Base-by-base conservation (phyloP, 768 basidiomycete species). In the Mycena capillaripes region DNA sequence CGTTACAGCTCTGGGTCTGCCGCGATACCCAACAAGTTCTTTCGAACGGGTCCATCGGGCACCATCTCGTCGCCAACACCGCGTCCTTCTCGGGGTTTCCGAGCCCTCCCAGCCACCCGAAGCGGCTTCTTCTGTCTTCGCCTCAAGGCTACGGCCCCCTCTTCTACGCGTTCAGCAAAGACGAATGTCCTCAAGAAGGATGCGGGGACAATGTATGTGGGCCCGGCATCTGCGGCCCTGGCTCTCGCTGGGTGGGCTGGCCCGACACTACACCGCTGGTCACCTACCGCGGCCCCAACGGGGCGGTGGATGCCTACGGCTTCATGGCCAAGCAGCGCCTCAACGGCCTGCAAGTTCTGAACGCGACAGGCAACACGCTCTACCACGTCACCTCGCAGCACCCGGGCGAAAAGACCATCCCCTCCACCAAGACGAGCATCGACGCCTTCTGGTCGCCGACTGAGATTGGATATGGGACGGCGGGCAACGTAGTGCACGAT, bases 221-320 rank as follows among this genome's bases (percentile, higher is more conserved):
- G 2, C 44, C 52, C n/a, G 65, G 65, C 3, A 6, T 57, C 6
- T 73, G 72, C 40, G 42, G 36, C 16, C 58, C 61, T n/a, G 68
- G 68, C 10, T 48, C 58, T 5, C 67, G 72, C 11, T 73, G 72
- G 72, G 68, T 73, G 11, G 72, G 72, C 16, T 73, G 72, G 68
- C 72, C 72, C 8, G 58, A 73, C 44, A 73, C 72, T 7, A 69
- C 46, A 9, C 72, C 72, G n/a, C 63, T 65, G 6, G 64, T 71
- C 48, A 40, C 58, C 40, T 38, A 40, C 42, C 38, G 46, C 6
- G 58, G 30, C 9, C n/a, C 32, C 2, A 21, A 17, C 40, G 70
- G 64, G 0, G 30, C 6, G 19, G 66, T 66, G 11, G 59, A 60
- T 21, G 66, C 67, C 3, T 69, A 66, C 53, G 69, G 42, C 2